Evolutionary conservation across 306 rosid species (phyloP).

Genomic region (Castanea sativa): DNA sequence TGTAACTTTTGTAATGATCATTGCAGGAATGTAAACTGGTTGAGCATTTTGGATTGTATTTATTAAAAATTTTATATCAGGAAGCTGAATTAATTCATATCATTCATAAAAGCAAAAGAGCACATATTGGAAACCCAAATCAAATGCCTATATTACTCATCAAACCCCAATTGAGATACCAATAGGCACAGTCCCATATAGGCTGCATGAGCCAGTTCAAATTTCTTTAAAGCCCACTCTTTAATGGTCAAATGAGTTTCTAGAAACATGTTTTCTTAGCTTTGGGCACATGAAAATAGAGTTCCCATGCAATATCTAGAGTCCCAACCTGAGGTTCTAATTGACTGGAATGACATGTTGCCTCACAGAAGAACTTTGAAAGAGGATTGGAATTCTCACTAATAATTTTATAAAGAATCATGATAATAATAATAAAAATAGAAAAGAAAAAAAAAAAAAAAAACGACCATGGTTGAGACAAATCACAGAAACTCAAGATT

Average conservation of each 20-base stretch:
- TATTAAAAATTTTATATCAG: background rate
- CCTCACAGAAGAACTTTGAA: background rate
- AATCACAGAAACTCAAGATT: background rate
- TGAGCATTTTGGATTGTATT: background rate
- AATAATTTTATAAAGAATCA: background rate
- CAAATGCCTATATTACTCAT: background rate
- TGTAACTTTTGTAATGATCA: background rate
- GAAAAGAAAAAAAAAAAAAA: background rate
- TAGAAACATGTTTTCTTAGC: background rate
- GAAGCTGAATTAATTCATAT: background rate
- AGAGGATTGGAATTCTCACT: background rate
- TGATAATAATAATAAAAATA: no score
- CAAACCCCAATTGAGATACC: background rate
- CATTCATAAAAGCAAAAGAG: background rate
- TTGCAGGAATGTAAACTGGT: background rate
- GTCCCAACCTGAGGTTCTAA: background rate
- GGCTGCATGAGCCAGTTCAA: background rate
- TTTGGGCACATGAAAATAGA: background rate
- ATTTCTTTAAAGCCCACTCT: background rate
- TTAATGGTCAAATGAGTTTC: background rate
- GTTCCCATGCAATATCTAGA: background rate
- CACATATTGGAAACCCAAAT: background rate
- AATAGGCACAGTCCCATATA: background rate
- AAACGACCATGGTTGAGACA: background rate
- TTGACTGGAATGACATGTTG: background rate